phyloP scores from a whole-genome alignment of 2,329 filamentous ascomycete genomes.

The Alternaria metachromatica region DNA sequence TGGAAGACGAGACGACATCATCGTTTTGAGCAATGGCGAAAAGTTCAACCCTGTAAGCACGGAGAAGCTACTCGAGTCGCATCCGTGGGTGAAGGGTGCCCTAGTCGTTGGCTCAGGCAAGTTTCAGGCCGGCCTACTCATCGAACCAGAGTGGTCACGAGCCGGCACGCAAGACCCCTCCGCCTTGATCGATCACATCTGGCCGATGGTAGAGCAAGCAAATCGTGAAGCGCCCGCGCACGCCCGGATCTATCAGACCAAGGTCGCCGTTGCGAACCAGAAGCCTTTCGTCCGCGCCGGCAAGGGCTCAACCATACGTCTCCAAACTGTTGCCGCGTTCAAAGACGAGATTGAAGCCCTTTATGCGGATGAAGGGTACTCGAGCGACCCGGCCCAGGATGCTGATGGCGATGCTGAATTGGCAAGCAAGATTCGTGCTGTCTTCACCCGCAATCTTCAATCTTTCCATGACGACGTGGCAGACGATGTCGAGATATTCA shows the following conservation, averaged over 20 bases:
- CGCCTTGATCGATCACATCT: slow-evolving; percentile 27
- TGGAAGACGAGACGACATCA: slow-evolving; percentile 45
- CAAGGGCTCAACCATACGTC: slow-evolving; percentile 35
- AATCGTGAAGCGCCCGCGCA: slow-evolving; percentile 32
- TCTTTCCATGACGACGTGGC: background rate
- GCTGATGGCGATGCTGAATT: background rate
- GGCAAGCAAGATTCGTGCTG: background rate
- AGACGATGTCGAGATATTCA: background rate
- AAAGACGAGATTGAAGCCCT: slow-evolving; percentile 31
- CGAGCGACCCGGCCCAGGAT: background rate
- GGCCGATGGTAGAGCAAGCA: slow-evolving; percentile 27
- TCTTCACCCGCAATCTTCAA: background rate
- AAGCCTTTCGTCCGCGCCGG: slow-evolving; percentile 25
- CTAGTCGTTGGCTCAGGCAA: slow-evolving; percentile 29
- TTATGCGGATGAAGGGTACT: slow-evolving; percentile 16
- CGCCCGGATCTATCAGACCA: slow-evolving; percentile 25
- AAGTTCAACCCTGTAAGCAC: slow-evolving; percentile 33
- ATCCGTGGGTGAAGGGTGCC: slow-evolving; percentile 18
- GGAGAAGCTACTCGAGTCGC: slow-evolving; percentile 22
- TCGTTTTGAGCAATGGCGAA: slow-evolving; percentile 41
- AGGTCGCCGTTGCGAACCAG: slow-evolving; percentile 18
- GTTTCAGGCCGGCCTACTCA: slow-evolving; percentile 25
- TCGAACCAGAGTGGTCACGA: slow-evolving; percentile 23
- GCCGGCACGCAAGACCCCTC: background rate
- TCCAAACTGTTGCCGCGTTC: slow-evolving; percentile 27